Conservation (phyloP, 495 filamentous ascomycete species). For the Astrothelium subdiscretum region DNA sequence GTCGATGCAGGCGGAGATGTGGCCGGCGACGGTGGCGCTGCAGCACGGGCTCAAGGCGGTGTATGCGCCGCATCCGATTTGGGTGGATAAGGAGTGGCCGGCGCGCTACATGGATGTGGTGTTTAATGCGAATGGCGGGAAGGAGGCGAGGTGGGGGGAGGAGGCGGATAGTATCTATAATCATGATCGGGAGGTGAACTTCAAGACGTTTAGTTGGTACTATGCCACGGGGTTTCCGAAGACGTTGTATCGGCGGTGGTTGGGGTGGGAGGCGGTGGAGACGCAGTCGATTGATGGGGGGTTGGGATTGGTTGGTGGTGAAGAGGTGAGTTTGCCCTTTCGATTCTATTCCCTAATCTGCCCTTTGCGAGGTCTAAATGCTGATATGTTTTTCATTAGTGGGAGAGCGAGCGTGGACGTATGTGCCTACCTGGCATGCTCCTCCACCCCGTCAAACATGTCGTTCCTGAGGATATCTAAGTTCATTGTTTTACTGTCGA, state of each 20-base stretch:
- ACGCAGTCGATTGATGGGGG: constrained; percentile 2
- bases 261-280: constrained; percentile 32
- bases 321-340: neutral
- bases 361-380: constrained; percentile 14
- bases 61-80: constrained; percentile 58
- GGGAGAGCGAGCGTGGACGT: constrained; percentile 26
- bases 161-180: constrained; percentile 25
- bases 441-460: constrained; percentile 29
- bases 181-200: constrained; percentile 39
- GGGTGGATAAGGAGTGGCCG: constrained; percentile 49
- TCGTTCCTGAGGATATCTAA: constrained; percentile 4
- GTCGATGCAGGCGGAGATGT: constrained; percentile 59
- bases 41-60: constrained; percentile 64
- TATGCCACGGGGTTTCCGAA: constrained; percentile 41
- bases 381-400: constrained; percentile 12
- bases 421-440: constrained; percentile 89
- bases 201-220: constrained; percentile 48
- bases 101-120: constrained; percentile 42
- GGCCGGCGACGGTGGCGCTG: constrained; percentile 49
- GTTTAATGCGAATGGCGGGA: constrained; percentile 42
- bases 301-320: constrained; percentile 2
- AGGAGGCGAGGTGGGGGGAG: constrained; percentile 21
- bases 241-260: constrained; percentile 50
- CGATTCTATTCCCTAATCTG: neutral
- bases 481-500: neutral